Evolutionary conservation across 1,139 yeast species (phyloP), one percentile per base, ranked within the genome.

Genomic region (Zygosaccharomyces sapae): DNA sequence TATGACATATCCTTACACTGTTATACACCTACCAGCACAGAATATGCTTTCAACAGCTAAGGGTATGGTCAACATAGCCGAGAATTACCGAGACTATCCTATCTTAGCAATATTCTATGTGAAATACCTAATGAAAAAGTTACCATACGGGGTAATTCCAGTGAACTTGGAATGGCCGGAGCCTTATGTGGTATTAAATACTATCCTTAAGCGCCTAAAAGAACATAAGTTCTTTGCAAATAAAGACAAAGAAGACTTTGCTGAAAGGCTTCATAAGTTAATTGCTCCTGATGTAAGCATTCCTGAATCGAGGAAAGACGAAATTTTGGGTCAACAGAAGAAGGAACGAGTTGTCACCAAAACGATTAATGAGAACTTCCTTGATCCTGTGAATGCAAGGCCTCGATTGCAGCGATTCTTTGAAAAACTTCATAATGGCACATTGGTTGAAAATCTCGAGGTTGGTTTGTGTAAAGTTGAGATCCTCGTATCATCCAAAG

Each of bases 111-210:
- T 41, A 33, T 34, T 33, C 12, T 34, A 33, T 33, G 44, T 38
- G 18, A 34, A 34, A 38, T 34, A 22, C 34, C 34, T 38, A 27
- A 33, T 41, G 27, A 41, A 33, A 24, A 41, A 41, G 20, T 41
- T 24, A 30, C 44, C 44, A 12, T 41, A n/a, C 35, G 44, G 35
- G 34, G n/a, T 10, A 6, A 38, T 41, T 8, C 39, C 38, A 16
- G 25, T 33, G 33, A 38, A 33, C 19, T 24, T 41, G 9, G 20
- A 8, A 12, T 41, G 44, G 44, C 44, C 44, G 18, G 39, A 33
- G 34, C 38, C 44, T 12, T 41, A 41, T 33, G 44, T 41, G 44
- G 44, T 41, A 8, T 37, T 41, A 2, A 41, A 41, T 33, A 41
- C 39, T 2, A 41, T 41, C 38, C 33, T 41, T 31, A 41, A 31